Conservation (phyloP, 1,139 yeast genomes). For the Candida albicans region DNA sequence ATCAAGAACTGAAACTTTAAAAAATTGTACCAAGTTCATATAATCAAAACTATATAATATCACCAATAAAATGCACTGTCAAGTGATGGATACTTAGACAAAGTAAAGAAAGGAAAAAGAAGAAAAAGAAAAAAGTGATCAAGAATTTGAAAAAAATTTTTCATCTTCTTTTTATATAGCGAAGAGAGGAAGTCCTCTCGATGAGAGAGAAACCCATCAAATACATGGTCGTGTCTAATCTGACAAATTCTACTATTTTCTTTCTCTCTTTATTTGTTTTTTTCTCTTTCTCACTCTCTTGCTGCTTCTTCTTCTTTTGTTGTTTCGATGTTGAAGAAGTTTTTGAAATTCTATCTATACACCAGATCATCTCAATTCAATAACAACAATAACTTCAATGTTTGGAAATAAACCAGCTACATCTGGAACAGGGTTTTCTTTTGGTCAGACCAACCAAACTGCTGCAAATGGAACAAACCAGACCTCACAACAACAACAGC, state of each 20-base stretch:
- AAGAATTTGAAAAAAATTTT: constrained; percentile 5
- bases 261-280: constrained; percentile 2
- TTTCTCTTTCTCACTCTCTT: no score
- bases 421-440: constrained; percentile 14
- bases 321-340: neutral
- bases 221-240: neutral
- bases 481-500: constrained; percentile 3
- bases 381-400: constrained; percentile 4
- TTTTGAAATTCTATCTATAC: neutral
- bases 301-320: neutral
- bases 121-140: constrained; percentile 4
- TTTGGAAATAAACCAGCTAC: constrained; percentile 17
- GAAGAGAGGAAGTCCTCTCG: constrained; percentile 5
- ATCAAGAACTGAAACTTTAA: constrained; percentile 26
- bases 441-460: constrained; percentile 12
- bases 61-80: constrained; percentile 48
- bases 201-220: neutral
- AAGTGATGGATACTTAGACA: constrained; percentile 55
- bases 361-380: neutral
- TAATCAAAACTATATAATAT: constrained; percentile 4
- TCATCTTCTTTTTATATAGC: constrained; percentile 1
- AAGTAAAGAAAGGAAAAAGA: constrained; percentile 32
- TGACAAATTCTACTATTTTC: neutral
- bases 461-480: constrained; percentile 5
- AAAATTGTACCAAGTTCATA: constrained; percentile 7